phyloP scores from a whole-genome alignment of 768 basidiomycete species.

The Dictyophora rubrovolvata region DNA sequence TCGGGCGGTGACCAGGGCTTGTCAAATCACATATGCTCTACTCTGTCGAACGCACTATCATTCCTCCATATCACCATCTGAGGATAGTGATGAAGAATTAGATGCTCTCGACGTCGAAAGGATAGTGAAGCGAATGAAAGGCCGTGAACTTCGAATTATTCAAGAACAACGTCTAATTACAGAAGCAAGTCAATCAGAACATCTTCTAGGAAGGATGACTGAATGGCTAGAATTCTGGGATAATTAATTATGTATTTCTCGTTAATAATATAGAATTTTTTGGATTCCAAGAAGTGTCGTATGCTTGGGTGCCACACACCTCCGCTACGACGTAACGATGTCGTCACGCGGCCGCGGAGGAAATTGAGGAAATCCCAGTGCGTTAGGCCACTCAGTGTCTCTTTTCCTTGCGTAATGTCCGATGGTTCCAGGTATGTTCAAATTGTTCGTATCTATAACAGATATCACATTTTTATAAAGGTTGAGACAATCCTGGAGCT shows the following conservation, averaged over 20 bases:
- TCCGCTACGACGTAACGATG: neutral
- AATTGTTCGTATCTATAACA: neutral
- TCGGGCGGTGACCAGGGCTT: constrained; percentile 52
- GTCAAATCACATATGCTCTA: constrained; percentile 68
- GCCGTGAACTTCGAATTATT: constrained; percentile 75
- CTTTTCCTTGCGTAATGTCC: constrained; percentile 28
- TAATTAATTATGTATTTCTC: neutral
- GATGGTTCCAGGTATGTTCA: constrained; percentile 50
- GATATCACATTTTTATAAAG: constrained; percentile 26
- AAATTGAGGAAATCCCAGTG: neutral
- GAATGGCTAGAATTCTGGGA: constrained; percentile 4
- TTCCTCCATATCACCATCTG: constrained; percentile 46
- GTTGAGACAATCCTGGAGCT: constrained; percentile 74
- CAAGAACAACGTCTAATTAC: constrained; percentile 66
- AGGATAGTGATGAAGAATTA: constrained; percentile 71
- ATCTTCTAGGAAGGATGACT: neutral
- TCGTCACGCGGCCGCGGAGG: neutral
- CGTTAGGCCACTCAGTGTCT: no score
- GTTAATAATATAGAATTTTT: neutral
- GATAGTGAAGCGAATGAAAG: constrained; percentile 64
- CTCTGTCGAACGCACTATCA: constrained; percentile 50
- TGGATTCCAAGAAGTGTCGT: neutral
- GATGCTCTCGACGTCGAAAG: constrained; percentile 58
- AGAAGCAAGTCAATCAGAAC: constrained; percentile 10
- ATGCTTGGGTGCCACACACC: no score